Evolutionary conservation across 1,139 yeast genomes (phyloP), one percentile per base, ranked within the genome.

Genomic region (Pichia sp.): DNA sequence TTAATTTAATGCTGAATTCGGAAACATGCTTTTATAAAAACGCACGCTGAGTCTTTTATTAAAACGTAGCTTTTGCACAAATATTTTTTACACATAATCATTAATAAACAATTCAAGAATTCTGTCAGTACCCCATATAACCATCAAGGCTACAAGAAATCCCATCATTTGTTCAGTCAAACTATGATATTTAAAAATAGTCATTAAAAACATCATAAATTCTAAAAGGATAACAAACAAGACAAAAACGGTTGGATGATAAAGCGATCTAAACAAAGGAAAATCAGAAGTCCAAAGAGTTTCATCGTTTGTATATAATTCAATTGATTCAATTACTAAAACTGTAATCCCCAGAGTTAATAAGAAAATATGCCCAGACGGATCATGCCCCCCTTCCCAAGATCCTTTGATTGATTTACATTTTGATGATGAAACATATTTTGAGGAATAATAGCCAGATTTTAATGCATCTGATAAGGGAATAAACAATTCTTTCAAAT

Each of bases 301-400:
- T 5, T 47, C 49, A 10, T 54, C 52, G 3, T 42, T 30, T 5
- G 53, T 39, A 49, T 54, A 64, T 28, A 64, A 52, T 10, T 54
- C 53, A 11, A 60, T 47, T n/a, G 83, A 67, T 65, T 91, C 98
- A 54, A 81, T 80, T 65, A 87, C 75, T 60, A 93, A 65, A 56
- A 85, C 79, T 61, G 87, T 70, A 19, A 88, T 80, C 52, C 93
- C 79, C 57, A 88, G 84, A 3, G 87, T 80, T 53, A 93, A 70
- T 46, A 93, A 67, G 62, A 91, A 93, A 0, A 89, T 87, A 66
- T 93, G 99, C 0, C 99, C 99, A 56, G 95, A 85, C 16, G 98
- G 96, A 70, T 93, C 99, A 64, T 89, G 96, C 0, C 99, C 99
- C 1, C 96, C 97, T 11, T 65, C 66, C 99, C 98, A 91, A 3